A percentile compares a stretch with the other conserved stretches of the same genome.
Conservation (phyloP, 225 moss, liverwort and hornwort genomes). For the Polytrichum formosum region DNA sequence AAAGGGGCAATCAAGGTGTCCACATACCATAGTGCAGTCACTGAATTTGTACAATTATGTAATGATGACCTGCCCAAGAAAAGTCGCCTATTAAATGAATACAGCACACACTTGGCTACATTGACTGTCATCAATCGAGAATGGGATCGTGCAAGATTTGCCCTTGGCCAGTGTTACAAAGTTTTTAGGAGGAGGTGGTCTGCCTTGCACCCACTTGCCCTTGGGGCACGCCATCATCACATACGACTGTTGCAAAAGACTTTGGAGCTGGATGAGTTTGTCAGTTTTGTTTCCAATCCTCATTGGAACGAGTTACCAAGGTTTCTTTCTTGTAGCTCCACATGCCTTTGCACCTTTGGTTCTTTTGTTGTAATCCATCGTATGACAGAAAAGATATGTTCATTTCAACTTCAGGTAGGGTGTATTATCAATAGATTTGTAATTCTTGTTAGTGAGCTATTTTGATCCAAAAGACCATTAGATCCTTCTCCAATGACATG, state of each 20-base stretch:
- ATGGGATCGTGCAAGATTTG: slow-evolving; percentile 68
- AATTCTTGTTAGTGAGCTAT: no score
- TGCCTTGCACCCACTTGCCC: slow-evolving; percentile 74
- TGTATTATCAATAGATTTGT: no score
- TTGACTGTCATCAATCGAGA: slow-evolving; percentile 64
- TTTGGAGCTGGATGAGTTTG: slow-evolving; percentile 77
- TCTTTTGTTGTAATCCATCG: no score
- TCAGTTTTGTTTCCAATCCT: slow-evolving; percentile 44
- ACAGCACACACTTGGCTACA: slow-evolving; percentile 67
- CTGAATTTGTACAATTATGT: slow-evolving; percentile 62
- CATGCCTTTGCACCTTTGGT: background rate
- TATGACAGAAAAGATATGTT: no score
- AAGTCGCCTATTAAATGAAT: slow-evolving; percentile 58
- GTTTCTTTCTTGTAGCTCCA: slow-evolving; percentile 16
- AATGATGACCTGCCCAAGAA: slow-evolving; percentile 56
- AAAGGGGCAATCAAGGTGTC: slow-evolving; percentile 68
- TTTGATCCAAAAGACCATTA: no score
- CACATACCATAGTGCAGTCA: slow-evolving; percentile 39
- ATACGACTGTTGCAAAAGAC: slow-evolving; percentile 74
- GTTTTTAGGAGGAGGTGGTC: slow-evolving; percentile 73
- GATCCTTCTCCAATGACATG: no score
- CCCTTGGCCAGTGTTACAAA: slow-evolving; percentile 69
- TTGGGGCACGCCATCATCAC: slow-evolving; percentile 67
- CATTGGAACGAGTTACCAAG: slow-evolving; percentile 52
- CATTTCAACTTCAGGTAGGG: no score